Percentiles rank a stretch among this genome's conserved stretches.
These are phyloP conservation scores for Rhynchospora pubera DNA, from an alignment of 176 grass and related monocot species.

Conservation along the genomic window DNA sequence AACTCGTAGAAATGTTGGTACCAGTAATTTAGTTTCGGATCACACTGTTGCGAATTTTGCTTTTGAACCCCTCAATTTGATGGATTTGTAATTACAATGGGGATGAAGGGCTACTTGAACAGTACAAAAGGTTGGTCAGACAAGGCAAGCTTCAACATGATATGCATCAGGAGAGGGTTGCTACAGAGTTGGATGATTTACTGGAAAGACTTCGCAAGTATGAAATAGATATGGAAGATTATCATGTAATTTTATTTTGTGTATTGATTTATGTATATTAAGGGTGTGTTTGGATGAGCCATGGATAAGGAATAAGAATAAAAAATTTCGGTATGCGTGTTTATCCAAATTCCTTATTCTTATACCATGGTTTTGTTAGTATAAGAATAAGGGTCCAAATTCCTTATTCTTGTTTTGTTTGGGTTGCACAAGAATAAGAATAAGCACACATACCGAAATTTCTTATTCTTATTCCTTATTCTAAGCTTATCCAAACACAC, in stretches of 20 bases:
- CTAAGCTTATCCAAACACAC: too few species aligned
- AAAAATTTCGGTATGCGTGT: too few species aligned
- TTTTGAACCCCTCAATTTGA: background rate
- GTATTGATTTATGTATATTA: background rate
- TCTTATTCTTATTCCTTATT: too few species aligned
- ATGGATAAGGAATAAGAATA: too few species aligned
- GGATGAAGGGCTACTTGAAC: constrained; percentile 63
- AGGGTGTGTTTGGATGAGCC: too few species aligned
- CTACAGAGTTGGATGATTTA: constrained; percentile 54
- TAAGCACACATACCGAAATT: too few species aligned
- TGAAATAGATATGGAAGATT: constrained; percentile 92
- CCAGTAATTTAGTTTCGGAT: background rate
- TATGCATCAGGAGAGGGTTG: constrained; percentile 67
- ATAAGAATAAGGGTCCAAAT: too few species aligned
- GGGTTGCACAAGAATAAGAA: too few species aligned
- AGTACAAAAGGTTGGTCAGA: constrained; percentile 58
- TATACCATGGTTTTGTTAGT: too few species aligned
- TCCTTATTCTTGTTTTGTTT: too few species aligned
- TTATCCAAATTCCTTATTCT: too few species aligned
- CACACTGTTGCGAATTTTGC: background rate
- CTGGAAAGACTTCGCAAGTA: constrained; percentile 56
- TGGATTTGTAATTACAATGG: background rate
- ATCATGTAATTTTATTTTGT: constrained; percentile 58
- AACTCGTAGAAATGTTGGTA: background rate
- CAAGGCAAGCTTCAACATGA: constrained; percentile 80